Base-by-base conservation (phyloP, 1,284 basidiomycete genomes). In the Cutaneotrichosporon sp. region DNA sequence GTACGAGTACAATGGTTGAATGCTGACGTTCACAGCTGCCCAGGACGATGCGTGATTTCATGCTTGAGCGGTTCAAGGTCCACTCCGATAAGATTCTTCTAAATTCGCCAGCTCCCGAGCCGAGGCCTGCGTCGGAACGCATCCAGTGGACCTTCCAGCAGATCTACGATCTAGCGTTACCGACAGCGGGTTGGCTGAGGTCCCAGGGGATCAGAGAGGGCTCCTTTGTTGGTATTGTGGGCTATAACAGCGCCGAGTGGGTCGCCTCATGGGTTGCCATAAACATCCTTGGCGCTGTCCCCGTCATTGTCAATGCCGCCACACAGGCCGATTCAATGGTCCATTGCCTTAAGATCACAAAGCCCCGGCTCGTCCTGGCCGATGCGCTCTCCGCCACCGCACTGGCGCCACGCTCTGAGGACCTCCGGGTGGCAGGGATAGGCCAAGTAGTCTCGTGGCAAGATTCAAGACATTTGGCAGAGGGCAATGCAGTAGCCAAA, bases 201-300 rank as follows among this genome's bases (percentile, higher is more conserved):
- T 49, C 43, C 1, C 59, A 50, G 33, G 70, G 70, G 7, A 49
- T 66, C 4, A 61, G 58, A 15, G 35, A 63, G 5, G 69, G 69
- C 3, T 61, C 62, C 36, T 56, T 55, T 33, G 58, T 73, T 7
- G 70, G 64, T n/a, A 62, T 73, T 21, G 67, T 66, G 1, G 71
- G 71, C 15, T 50, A 47, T 4, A 73, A 73, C 59, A 60, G 56
- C 39, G 59, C 67, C 33, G 43, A 45, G 43, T 45, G 69, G 67
- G 56, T 70, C 4, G 56, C 69, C 1, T 39, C 62, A 1, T 72
- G 66, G 43, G 49, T 67, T 8, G 70, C 70, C 4, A 53, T 55
- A 0, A 66, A 70, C 36, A 58, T 70, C 36, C 63, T 69, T 20
- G 69, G 68, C 10, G 69, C 61, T 5, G 60, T 71, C 1, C 52